Conservation (phyloP, 768 basidiomycete species). For the Sporobolomyces phaffii region DNA sequence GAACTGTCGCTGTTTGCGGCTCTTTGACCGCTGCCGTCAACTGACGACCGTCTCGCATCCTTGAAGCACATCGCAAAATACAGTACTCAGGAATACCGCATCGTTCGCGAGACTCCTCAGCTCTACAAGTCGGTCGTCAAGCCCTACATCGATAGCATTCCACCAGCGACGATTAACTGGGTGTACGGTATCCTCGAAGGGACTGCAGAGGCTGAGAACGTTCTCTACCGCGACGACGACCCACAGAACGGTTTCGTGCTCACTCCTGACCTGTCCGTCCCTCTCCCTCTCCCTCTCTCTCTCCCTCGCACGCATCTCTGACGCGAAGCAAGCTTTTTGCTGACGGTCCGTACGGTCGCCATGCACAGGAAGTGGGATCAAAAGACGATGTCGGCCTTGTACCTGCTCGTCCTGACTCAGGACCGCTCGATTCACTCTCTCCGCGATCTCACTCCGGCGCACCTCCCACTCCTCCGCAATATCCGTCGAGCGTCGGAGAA, state of each 20-base stretch:
- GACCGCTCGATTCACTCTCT: conserved; percentile 62
- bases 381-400: conserved; percentile 65
- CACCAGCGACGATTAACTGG: conserved; percentile 75
- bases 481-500: conserved; percentile 58
- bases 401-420: conserved; percentile 72
- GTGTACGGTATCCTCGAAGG: conserved; percentile 77
- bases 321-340: no score
- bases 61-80: conserved; percentile 79
- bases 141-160: conserved; percentile 73
- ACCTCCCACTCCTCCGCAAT: conserved; percentile 61
- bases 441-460: conserved; percentile 63
- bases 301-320: no score
- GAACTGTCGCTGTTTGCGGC: no score
- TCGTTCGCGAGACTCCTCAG: conserved; percentile 77
- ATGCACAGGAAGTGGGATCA: conserved; percentile 74
- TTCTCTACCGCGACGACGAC: conserved; percentile 58
- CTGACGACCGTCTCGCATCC: no score
- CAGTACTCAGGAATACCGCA: conserved; percentile 61
- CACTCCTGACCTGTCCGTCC: conserved; percentile 66
- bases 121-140: conserved; percentile 65
- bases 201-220: conserved; percentile 63
- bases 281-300: background rate
- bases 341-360: no score
- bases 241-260: conserved; percentile 62
- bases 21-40: no score